These are phyloP conservation scores for Neospermospora avenae DNA, from an alignment of 2,329 filamentous ascomycete genomes.

Conservation along the genomic window DNA sequence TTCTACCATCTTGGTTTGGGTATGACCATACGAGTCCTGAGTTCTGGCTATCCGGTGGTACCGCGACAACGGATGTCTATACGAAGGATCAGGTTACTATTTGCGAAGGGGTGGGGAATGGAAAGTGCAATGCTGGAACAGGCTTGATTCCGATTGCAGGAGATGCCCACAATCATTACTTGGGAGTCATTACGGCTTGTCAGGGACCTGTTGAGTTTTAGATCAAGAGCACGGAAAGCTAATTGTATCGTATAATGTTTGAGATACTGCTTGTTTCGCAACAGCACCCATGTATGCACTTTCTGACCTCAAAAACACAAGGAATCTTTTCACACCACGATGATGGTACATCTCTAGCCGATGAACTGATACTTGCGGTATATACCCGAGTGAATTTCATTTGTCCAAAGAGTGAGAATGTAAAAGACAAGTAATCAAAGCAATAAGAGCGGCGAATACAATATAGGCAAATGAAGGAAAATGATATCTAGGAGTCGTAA, in stretches of 20 bases:
- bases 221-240: neutral
- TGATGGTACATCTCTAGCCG: too few species aligned
- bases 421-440: too few species aligned
- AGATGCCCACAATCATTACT: constrained; percentile 47
- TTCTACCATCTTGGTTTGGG: constrained; percentile 58
- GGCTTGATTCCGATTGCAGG: constrained; percentile 37
- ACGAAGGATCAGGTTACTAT: constrained; percentile 41
- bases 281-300: too few species aligned
- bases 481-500: neutral
- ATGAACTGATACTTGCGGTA: too few species aligned
- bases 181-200: constrained; percentile 45
- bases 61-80: constrained; percentile 38
- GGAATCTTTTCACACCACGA: too few species aligned
- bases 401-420: neutral
- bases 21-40: constrained; percentile 67
- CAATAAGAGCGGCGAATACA: neutral
- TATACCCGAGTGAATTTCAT: neutral
- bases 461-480: neutral
- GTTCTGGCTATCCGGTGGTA: constrained; percentile 55
- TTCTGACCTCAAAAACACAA: too few species aligned
- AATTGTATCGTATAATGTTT: neutral
- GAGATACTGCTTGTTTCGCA: neutral
- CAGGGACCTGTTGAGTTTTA: constrained; percentile 10
- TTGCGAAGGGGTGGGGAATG: constrained; percentile 48
- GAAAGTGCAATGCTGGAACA: constrained; percentile 50